Evolutionary conservation across 257 asterid species (phyloP), one percentile per base, ranked within the genome.

Genomic region (Solanum chiquidenum): DNA sequence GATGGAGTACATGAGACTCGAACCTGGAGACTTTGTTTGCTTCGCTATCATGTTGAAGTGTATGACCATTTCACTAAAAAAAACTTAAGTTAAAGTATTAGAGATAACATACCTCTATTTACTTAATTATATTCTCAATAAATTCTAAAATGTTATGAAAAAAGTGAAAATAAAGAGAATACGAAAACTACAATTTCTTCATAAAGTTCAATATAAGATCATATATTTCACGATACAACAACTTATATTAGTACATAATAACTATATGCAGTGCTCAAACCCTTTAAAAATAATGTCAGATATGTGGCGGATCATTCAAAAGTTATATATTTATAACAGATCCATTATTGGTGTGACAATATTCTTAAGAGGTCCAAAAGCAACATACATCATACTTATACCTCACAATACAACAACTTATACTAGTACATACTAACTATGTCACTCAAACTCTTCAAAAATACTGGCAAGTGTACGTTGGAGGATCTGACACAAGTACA

Each of bases 381-480:
- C 71, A 62, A 62, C 71, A 21, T 62, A 62, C n/a, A 9, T 23
- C 71, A n/a, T 62, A 62, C 71, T 62, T 21, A 34, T 33, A 72
- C 14, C 29, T 29, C 29, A 29, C 29, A 29, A 29, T 29, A 29
- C 29, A 29, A 29, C 29, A 29, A 29, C 40, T 71, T 73, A 21
- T 37, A 37, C 12, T 37, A 75, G 49, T 34, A 34, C 46, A 34
- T 73, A 3, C 7, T 3, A 73, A 73, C 0, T 34, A 73, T 73
- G 2, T 33, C 9, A 2, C 2, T 72, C 7, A 4, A 33, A 7
- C 44, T 33, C 44, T 72, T 16, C 25, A 18, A 34, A 33, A 18
- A 34, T 34, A 1, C 0, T 72, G 0, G 0, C 4, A 2, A 33
- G 0, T 34, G 9, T 16, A 11, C 0, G 2, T 1, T 33, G 14